Conservation (phyloP, 1,284 basidiomycete species). For the Sporisorium scitamineum region DNA sequence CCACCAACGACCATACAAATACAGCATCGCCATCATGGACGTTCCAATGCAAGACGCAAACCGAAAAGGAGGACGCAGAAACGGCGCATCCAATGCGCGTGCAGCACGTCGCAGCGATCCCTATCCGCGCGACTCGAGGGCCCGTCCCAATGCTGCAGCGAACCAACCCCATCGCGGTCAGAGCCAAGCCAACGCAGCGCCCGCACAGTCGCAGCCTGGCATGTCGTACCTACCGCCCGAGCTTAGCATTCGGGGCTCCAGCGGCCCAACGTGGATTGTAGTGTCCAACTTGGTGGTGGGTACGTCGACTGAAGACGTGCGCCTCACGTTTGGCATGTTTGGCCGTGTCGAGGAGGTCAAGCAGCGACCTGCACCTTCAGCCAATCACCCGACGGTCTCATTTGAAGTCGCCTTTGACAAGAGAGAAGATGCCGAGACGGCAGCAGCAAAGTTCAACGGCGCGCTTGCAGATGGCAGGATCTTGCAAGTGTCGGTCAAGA, state of each 20-base stretch:
- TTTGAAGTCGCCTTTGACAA: slow-evolving; percentile 63
- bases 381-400: slow-evolving; percentile 57
- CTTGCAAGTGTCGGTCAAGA: slow-evolving; percentile 57
- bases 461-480: slow-evolving; percentile 66
- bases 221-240: slow-evolving; percentile 53
- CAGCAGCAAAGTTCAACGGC: slow-evolving; percentile 63
- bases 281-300: slow-evolving; percentile 62
- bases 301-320: slow-evolving; percentile 63
- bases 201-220: slow-evolving; percentile 8
- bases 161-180: slow-evolving; percentile 13
- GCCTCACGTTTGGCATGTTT: slow-evolving; percentile 62
- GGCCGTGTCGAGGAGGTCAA: slow-evolving; percentile 59
- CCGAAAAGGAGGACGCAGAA: slow-evolving; percentile 29
- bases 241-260: slow-evolving; percentile 61
- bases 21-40: slow-evolving; percentile 23
- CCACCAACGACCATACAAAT: background rate
- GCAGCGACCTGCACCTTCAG: slow-evolving; percentile 48
- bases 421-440: slow-evolving; percentile 48
- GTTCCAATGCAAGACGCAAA: slow-evolving; percentile 40
- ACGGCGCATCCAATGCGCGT: slow-evolving; percentile 26
- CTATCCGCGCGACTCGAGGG: slow-evolving; percentile 37
- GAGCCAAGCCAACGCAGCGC: background rate
- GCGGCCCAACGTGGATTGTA: slow-evolving; percentile 64
- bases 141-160: slow-evolving; percentile 15
- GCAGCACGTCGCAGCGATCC: slow-evolving; percentile 46